Evolutionary conservation across 768 basidiomycete species (phyloP).

Genomic region (Xerocomellus intermedius): DNA sequence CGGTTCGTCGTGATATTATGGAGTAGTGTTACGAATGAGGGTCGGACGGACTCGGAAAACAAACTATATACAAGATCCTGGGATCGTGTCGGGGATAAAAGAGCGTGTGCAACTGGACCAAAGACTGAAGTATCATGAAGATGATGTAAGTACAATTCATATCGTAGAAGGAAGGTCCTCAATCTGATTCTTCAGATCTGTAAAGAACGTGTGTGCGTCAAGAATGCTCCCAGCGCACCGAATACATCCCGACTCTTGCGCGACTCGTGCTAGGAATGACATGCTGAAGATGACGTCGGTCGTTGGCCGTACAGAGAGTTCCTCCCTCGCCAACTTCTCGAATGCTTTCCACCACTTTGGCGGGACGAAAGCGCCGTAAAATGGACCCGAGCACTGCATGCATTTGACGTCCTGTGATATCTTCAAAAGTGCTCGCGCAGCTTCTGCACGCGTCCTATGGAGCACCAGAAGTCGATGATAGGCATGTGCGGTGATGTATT

Average conservation of each 20-base stretch:
- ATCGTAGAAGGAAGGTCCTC: conserved; percentile 50
- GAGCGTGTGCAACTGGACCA: not conserved
- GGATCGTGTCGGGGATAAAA: not conserved
- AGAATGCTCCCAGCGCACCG: conserved; percentile 69
- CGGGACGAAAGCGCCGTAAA: conserved; percentile 42
- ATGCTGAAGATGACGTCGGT: conserved; percentile 60
- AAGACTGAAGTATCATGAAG: not conserved
- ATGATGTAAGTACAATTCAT: conserved; percentile 19
- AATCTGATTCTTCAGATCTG: conserved; percentile 53
- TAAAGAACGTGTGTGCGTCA: conserved; percentile 56
- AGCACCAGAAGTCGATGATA: conserved; percentile 65
- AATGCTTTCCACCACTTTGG: conserved; percentile 75
- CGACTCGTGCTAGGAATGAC: conserved; percentile 54
- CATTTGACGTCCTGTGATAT: conserved; percentile 55
- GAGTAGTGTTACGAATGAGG: not conserved
- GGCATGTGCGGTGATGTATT: conserved; percentile 63
- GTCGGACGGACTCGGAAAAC: not conserved
- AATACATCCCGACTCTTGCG: conserved; percentile 50
- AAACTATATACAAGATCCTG: not conserved
- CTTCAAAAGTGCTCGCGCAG: conserved; percentile 48
- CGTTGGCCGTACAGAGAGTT: conserved; percentile 54
- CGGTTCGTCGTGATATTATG: not conserved
- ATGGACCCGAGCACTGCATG: conserved; percentile 61
- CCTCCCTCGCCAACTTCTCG: conserved; percentile 53
- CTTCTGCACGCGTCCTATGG: conserved; percentile 51